These are phyloP conservation scores for Striga hermonthica DNA, from an alignment of 305 asterid species.

Conservation along the genomic window DNA sequence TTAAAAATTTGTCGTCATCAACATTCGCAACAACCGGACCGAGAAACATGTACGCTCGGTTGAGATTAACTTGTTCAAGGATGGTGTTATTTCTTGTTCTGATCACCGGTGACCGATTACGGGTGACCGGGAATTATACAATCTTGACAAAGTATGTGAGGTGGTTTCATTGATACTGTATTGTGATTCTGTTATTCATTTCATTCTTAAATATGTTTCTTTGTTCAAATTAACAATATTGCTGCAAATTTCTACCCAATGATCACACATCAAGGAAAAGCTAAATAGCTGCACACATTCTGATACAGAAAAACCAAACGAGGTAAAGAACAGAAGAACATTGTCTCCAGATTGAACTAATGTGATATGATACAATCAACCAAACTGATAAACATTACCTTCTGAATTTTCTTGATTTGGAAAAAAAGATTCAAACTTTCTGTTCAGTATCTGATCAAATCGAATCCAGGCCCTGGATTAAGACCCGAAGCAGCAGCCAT, in stretches of 20 bases:
- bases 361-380: neutral
- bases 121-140: too few species aligned
- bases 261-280: neutral
- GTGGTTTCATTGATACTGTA: neutral
- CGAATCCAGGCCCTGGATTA: conserved; percentile 37
- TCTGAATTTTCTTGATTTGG: too few species aligned
- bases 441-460: conserved; percentile 9
- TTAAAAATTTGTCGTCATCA: too few species aligned
- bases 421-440: neutral
- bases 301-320: too few species aligned
- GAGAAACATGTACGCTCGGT: conserved; percentile 47
- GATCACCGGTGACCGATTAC: conserved; percentile 41
- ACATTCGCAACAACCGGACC: too few species aligned
- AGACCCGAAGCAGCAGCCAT: conserved; percentile 40
- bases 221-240: too few species aligned
- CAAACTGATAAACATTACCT: neutral
- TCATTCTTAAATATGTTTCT: too few species aligned
- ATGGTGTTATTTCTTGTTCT: conserved; percentile 46
- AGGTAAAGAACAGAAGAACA: too few species aligned
- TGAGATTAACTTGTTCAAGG: conserved; percentile 58
- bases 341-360: too few species aligned
- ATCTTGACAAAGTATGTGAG: too few species aligned
- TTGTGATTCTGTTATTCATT: neutral
- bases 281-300: too few species aligned
- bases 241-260: neutral